These are phyloP conservation scores for Raphidocelis subcapitata DNA, from an alignment of 139 green algal genomes.

Conservation along the genomic window DNA sequence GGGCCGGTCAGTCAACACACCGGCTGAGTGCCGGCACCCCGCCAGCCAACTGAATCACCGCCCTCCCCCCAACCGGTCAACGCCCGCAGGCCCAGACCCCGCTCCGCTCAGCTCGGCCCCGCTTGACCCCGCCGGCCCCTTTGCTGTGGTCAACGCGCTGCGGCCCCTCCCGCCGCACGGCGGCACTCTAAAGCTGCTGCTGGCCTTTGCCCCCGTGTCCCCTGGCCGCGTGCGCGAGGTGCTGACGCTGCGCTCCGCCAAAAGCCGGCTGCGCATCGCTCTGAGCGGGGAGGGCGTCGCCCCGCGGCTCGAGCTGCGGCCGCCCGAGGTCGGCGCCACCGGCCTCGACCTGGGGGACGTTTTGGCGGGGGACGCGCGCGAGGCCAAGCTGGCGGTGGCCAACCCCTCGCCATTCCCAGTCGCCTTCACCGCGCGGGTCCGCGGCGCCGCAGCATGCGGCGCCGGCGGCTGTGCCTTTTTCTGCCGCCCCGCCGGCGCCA, in stretches of 20 bases:
- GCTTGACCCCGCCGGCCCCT: conserved; percentile 44
- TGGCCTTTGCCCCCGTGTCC: conserved; percentile 46
- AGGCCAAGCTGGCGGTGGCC: conserved; percentile 45
- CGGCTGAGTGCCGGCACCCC: neutral
- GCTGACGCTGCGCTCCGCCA: conserved; percentile 38
- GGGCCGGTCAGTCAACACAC: neutral
- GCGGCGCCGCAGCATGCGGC: conserved; percentile 2
- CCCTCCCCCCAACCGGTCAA: neutral
- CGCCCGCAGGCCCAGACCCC: conserved; percentile 2
- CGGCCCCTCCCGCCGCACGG: conserved; percentile 27
- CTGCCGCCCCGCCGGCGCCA: too few species aligned
- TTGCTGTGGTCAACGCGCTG: conserved; percentile 48
- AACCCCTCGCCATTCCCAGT: conserved; percentile 64
- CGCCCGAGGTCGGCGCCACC: conserved; percentile 12
- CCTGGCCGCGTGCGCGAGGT: conserved; percentile 30
- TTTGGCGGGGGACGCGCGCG: conserved; percentile 34
- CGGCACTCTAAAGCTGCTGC: conserved; percentile 23
- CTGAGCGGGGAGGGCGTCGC: conserved; percentile 59
- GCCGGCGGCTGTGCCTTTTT: too few species aligned
- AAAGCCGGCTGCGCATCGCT: conserved; percentile 39
- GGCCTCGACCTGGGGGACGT: conserved; percentile 63
- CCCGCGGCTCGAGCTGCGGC: conserved; percentile 47
- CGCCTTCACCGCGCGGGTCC: conserved; percentile 34
- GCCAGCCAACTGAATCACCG: neutral
- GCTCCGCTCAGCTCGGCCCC: conserved; percentile 23